Conservation (phyloP, 2,329 filamentous ascomycete genomes). For the Nemania bipapillata region DNA sequence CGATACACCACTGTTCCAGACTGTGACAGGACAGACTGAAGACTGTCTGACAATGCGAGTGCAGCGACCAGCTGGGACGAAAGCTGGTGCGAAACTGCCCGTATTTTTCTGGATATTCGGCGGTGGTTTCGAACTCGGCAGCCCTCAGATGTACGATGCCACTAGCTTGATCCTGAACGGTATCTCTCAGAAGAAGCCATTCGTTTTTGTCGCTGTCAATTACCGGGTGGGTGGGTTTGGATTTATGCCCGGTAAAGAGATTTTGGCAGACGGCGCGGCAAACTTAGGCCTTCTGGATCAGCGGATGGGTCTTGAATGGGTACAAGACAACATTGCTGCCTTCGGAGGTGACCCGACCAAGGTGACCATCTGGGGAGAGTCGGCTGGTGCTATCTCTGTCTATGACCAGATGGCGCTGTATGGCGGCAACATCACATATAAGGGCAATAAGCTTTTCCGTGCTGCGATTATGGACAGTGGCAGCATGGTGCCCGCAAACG, state of each 20-base stretch:
- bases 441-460: constrained; percentile 78
- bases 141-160: constrained; percentile 63
- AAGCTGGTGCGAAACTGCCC: constrained; percentile 66
- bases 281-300: constrained; percentile 81
- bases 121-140: constrained; percentile 69
- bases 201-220: constrained; percentile 81
- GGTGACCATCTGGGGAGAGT: constrained; percentile 83
- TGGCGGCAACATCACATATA: constrained; percentile 77
- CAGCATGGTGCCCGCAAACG: constrained; percentile 68
- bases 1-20: constrained; percentile 68
- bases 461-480: constrained; percentile 83
- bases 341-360: constrained; percentile 84
- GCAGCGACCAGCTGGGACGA: constrained; percentile 67
- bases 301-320: constrained; percentile 77
- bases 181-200: constrained; percentile 65
- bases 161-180: constrained; percentile 59
- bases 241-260: constrained; percentile 75
- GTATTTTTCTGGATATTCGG: constrained; percentile 79
- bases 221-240: constrained; percentile 81
- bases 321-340: constrained; percentile 77
- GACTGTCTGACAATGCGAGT: constrained; percentile 73
- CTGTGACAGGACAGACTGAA: constrained; percentile 65
- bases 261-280: constrained; percentile 72
- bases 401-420: constrained; percentile 81
- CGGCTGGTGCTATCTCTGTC: constrained; percentile 76